phyloP scores from a whole-genome alignment of 129 eudicot genomes.

The Erigeron canadensis region DNA sequence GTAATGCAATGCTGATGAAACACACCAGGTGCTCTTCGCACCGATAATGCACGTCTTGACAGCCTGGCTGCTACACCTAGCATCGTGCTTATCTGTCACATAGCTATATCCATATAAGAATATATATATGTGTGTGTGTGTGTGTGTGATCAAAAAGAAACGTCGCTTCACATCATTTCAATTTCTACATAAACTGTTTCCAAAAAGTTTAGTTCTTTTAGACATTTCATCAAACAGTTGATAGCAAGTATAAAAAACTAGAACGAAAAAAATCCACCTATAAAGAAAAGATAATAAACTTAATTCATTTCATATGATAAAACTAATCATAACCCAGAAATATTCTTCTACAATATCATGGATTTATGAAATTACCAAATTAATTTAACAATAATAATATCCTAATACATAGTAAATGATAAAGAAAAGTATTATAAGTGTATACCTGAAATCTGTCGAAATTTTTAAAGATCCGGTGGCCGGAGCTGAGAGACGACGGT shows the following conservation, averaged over 20 bases:
- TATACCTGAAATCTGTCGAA: slow-evolving; percentile 18
- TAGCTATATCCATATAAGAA: neutral
- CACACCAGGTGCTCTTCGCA: slow-evolving; percentile 27
- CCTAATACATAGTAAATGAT: neutral
- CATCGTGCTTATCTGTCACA: slow-evolving; percentile 56
- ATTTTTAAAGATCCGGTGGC: neutral
- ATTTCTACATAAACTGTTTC: neutral
- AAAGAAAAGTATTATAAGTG: neutral
- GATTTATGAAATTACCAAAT: slow-evolving; percentile 16
- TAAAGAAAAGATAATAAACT: neutral
- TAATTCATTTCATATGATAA: neutral
- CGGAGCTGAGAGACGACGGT: slow-evolving; percentile 13
- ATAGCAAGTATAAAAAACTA: slow-evolving; percentile 13
- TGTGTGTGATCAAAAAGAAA: neutral
- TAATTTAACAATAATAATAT: slow-evolving; percentile 6
- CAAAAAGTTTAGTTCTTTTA: neutral
- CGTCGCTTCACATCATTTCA: neutral
- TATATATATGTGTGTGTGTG: too few species aligned
- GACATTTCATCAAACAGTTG: slow-evolving; percentile 30
- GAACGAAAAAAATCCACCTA: neutral
- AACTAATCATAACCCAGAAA: neutral
- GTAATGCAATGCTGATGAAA: slow-evolving; percentile 21
- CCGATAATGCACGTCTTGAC: slow-evolving; percentile 39
- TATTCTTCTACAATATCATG: slow-evolving; percentile 7
- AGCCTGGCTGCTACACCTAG: slow-evolving; percentile 38